Evolutionary conservation across 2,329 filamentous ascomycete genomes (phyloP).

Genomic region (Diplocarpon mali): DNA sequence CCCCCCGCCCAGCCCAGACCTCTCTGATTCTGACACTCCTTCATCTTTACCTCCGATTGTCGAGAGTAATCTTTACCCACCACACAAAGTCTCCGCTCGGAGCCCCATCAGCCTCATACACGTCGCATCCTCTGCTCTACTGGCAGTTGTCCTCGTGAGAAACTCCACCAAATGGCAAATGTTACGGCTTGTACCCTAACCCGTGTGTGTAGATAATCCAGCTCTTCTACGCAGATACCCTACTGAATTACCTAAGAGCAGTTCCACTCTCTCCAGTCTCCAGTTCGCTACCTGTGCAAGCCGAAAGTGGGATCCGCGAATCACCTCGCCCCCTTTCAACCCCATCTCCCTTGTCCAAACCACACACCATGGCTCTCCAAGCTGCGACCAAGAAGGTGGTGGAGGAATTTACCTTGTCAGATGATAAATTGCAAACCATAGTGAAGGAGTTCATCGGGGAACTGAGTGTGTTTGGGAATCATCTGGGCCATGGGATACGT

Average conservation of each 20-base stretch:
- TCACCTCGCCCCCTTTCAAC: slow-evolving; percentile 44
- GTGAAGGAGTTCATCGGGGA: slow-evolving; percentile 78
- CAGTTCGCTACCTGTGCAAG: slow-evolving; percentile 35
- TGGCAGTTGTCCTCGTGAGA: slow-evolving; percentile 26
- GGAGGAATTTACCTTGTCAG: slow-evolving; percentile 73
- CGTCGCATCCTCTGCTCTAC: slow-evolving; percentile 25
- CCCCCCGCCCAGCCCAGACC: slow-evolving; percentile 13
- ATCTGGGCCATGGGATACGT: slow-evolving; percentile 13
- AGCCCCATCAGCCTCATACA: slow-evolving; percentile 23
- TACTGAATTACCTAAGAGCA: slow-evolving; percentile 28
- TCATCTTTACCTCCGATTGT: slow-evolving; percentile 10
- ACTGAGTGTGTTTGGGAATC: slow-evolving; percentile 50
- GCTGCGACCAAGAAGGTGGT: slow-evolving; percentile 72
- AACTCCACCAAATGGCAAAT: not conserved
- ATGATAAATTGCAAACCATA: slow-evolving; percentile 66
- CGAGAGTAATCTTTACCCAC: slow-evolving; percentile 12
- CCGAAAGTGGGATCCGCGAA: slow-evolving; percentile 40
- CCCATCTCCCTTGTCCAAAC: slow-evolving; percentile 40
- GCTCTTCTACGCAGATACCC: slow-evolving; percentile 33
- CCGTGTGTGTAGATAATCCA: slow-evolving; percentile 35
- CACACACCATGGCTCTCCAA: slow-evolving; percentile 48
- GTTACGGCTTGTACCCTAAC: slow-evolving; percentile 6
- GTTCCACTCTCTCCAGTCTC: slow-evolving; percentile 21
- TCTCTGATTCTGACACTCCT: slow-evolving; percentile 6
- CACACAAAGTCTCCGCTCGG: slow-evolving; percentile 19